Base-by-base conservation (phyloP, 2,329 filamentous ascomycete genomes). In the Coniochaeta prunicola region DNA sequence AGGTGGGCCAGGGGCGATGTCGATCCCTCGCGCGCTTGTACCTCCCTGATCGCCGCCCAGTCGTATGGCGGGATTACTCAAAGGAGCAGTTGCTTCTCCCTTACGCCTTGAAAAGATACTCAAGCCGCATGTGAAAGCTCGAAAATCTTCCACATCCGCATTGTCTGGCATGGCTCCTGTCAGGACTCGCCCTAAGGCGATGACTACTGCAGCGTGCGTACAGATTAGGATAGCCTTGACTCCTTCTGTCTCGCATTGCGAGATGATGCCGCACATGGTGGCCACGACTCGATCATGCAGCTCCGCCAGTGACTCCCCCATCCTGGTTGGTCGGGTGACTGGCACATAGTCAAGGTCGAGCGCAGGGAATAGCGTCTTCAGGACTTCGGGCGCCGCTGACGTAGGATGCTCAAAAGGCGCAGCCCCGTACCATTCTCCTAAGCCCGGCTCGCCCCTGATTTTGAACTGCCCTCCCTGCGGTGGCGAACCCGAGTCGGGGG, bases 381-480 rank as follows among this genome's bases (percentile, higher is more conserved):
- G 80, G 34, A 81, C 76, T 30, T 78, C 66, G 15, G 87, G 76
- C 3, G 82, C 74, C 2, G 91, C 90, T 2, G 93, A 91, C 17
- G 81, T 80, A 0, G 94, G 94, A 68, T 97, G 94, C 58, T 89
- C 81, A 73, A 96, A 97, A 60, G 86, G 85, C 17, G 92, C 91
- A 54, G 85, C 80, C 28, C 94, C 94, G 71, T 94, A 97, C 88
- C 94, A 97, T 77, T 99, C 94, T 61, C 90, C 88, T 40, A 86
- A 67, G 13, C 83, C 83, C 59, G 77, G 74, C 65, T 87, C 84
- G 54, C 78, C 80, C 36, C 81, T 77, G 61, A 87, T 80, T 40
- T 68, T 73, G 59, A 73, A 64, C 28, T 69, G 62, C 17, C 38
- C 28, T 28, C 33, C 57, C 24, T 33, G 28, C 36, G 21, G 10